Base-by-base conservation (phyloP, 106 monocot genomes). In the Dendrobium nobile region DNA sequence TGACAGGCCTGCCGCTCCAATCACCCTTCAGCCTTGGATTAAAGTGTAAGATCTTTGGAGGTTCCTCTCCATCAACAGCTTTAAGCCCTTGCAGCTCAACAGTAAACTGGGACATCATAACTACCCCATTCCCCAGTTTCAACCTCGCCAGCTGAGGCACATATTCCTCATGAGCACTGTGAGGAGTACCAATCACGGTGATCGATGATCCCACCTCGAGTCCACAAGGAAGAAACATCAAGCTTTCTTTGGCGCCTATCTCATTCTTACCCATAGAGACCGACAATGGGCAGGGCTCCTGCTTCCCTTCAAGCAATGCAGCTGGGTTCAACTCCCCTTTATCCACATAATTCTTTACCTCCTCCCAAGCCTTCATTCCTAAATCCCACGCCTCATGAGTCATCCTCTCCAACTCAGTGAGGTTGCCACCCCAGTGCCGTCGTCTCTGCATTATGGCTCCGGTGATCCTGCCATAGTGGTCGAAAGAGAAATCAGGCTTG, bases 51-150 rank as follows among this genome's bases (percentile, higher is more conserved):
- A 96, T 93, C 81, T 88, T 93, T 0, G 95, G 95, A 13, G 95
- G 93, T 42, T 93, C 95, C 80, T 96, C 95, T 7, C 93, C 91
- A 37, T 91, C 91, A 47, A 88, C 94, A 0, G 88, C 86, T 86
- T 93, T 92, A 24, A 99, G 79, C 11, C 98, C 98, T 79, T 87
- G 91, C 77, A 99, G 77, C 81, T 99, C 98, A 61, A 99, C 87
- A 72, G 86, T 79, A 82, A 99, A 99, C 82, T 99, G 98, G 26
- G 98, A 85, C 77, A 91, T 89, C 84, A 84, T 84, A 41, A 92
- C 89, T 41, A 77, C 82, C 11, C 80, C 82, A 45, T 88, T 78
- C 72, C 95, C 89, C 15, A 78, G 73, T 78, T 79, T 64, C 26
- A 85, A 1, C 83, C 75, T 81, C 5, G 81, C 85, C 20, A 91